Conservation (phyloP, 2,329 filamentous ascomycete genomes). For the Apiospora sp. region DNA sequence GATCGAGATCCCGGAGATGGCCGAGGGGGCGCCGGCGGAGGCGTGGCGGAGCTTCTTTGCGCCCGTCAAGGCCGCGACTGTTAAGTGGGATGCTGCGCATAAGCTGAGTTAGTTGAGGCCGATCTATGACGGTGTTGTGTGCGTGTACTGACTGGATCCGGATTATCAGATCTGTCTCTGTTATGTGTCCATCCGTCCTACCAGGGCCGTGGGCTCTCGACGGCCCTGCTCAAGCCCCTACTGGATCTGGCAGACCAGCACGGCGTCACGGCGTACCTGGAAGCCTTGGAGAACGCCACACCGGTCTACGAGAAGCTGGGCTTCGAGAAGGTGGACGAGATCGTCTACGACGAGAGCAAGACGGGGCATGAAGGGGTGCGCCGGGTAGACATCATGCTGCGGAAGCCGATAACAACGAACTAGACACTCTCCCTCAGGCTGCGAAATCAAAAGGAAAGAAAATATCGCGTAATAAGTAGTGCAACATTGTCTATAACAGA, state of each 20-base stretch:
- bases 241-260: constrained; percentile 26
- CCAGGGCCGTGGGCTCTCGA: constrained; percentile 25
- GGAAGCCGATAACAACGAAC: constrained; percentile 15
- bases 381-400: constrained; percentile 26
- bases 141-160: not conserved
- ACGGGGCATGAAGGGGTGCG: constrained; percentile 26
- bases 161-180: constrained; percentile 23
- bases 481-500: not conserved
- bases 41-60: constrained; percentile 35
- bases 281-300: constrained; percentile 27
- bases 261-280: constrained; percentile 27
- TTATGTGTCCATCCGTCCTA: constrained; percentile 27
- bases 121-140: not conserved
- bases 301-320: constrained; percentile 27
- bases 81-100: constrained; percentile 36
- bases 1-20: not conserved
- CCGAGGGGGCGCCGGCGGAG: constrained; percentile 18
- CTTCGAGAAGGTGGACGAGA: constrained; percentile 27
- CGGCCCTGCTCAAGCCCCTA: constrained; percentile 25
- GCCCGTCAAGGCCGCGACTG: constrained; percentile 35
- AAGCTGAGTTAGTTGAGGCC: constrained; percentile 37
- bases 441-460: not conserved
- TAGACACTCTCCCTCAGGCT: no score
- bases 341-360: constrained; percentile 27
- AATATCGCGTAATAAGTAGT: not conserved